Base-by-base conservation (phyloP, 2,329 filamentous ascomycete species). In the Bipolaris zeicola region DNA sequence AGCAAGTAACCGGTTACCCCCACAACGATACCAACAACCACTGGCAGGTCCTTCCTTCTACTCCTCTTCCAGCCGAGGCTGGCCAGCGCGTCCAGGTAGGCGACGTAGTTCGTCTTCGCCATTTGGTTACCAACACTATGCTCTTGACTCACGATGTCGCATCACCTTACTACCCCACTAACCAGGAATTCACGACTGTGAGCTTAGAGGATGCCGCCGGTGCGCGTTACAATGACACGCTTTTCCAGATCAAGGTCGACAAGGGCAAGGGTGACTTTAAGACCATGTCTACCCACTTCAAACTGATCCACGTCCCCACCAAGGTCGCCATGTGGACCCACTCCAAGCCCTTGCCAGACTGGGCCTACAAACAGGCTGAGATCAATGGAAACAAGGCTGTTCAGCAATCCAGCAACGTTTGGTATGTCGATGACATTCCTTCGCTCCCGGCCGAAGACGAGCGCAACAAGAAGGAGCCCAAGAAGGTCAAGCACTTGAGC, bases 301-400 rank as follows among this genome's bases (percentile, higher is more conserved):
- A 97, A 80, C 85, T 99, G 58, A 86, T 99, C 67, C 95, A 99
- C 78, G 87, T 90, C 71, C 92, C 94, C 6, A 96, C 92, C 76
- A 96, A 96, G 77, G 95, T 99, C 48, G 94, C 95, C 64, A 96
- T 99, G 94, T 99, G 95, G 95, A 99, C 95, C 26, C 94, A 98
- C 77, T 90, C 90, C 34, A 95, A 88, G 57, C 91, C 95, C 47
- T 86, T 99, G n/a, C 95, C 95, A 4, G 95, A 99, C 3, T 99
- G 95, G 95, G 95, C 85, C 24, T 94, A 90, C 81, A 95, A 96
- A 77, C 95, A 99, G 78, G 94, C 96, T 71, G 95, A 99, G 76
- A 97, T 99, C 82, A 99, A 99, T 77, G 95, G 95, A 58, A 99
- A 99, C 83, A 99, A 99, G 85, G 96, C 96, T 74, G 81, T 96